Base-by-base conservation (phyloP, 805 yeast species). In the Candida silvicultrix region DNA sequence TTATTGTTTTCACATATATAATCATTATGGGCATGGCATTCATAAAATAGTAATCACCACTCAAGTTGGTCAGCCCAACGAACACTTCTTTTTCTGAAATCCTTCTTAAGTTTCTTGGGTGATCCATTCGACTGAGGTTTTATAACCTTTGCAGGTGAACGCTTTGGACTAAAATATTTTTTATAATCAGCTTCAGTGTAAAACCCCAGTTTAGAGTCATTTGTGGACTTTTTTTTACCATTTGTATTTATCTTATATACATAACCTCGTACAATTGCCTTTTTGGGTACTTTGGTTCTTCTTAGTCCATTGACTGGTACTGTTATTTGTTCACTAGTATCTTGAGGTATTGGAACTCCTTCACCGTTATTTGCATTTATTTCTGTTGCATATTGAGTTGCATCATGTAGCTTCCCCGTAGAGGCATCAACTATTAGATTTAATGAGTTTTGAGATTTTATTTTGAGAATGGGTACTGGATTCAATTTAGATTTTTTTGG, bases 311-410 rank as follows among this genome's bases (percentile, higher is more conserved):
- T 41, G 2, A 37, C 45, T 2, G 85, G 85, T 16, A 81, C 79
- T 34, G 79, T 79, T 5, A 81, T 85, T 18, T 77, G 65, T 55
- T 81, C 85, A 46, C 76, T 73, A 2, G 68, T 66, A 45, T 70
- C 73, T 46, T 74, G 80, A 0, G 87, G 89, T 16, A 81, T 59
- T 12, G 82, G 81, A 41, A 82, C 75, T 9, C 83, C 85, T 49
- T 74, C 77, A 47, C 83, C 71, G 54, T 80, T 81, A 34, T 75
- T 70, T 0, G 86, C 73, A 57, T 82, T 82, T 46, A 82, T 68
- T 58, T 81, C 86, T 1, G 88, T 82, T 2, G 85, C 89, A 61
- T 77, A 81, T 52, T 73, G 75, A 3, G 87, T 81, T 10, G 87
- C 86, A 55, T 82, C 87, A 51, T 72, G 74, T 15, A 79, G 55